Evolutionary conservation across 2,329 filamentous ascomycete genomes (phyloP).

Genomic region (Aspergillus fumigatus): DNA sequence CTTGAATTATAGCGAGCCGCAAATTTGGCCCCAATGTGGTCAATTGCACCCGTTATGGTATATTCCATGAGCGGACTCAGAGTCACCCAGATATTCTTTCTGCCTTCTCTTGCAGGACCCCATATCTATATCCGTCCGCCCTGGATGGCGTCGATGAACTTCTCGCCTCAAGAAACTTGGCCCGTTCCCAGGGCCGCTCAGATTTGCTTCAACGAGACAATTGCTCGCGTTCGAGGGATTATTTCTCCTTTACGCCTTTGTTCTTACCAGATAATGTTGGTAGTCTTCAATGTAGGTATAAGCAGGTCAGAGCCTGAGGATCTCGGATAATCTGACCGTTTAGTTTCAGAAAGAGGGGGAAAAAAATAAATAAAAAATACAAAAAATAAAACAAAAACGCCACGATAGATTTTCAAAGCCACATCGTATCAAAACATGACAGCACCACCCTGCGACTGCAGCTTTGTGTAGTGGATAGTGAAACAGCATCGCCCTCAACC

Average conservation of each 20-base stretch:
- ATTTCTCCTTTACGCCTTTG: conserved; percentile 1
- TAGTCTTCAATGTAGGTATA: not conserved
- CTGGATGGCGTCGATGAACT: not conserved
- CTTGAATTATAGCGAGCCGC: not conserved
- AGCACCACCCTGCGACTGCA: not conserved
- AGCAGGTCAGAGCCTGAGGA: not conserved
- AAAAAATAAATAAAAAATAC: no score
- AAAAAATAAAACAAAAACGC: no score
- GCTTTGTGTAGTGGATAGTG: not conserved
- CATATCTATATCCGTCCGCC: not conserved
- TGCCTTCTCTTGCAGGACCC: not conserved
- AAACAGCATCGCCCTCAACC: not conserved
- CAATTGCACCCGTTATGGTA: conserved; percentile 5
- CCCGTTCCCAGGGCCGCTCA: not conserved
- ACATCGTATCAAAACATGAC: not conserved
- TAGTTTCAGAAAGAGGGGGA: not conserved
- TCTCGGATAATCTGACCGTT: not conserved
- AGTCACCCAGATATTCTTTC: not conserved
- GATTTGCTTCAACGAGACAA: not conserved
- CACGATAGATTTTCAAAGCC: not conserved
- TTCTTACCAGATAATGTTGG: not conserved
- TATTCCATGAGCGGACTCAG: not conserved
- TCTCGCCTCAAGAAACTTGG: not conserved
- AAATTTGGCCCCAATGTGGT: conserved; percentile 11
- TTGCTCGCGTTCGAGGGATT: not conserved